These are phyloP conservation scores for Colletotrichum truncatum DNA, from an alignment of 2,329 filamentous ascomycete species.

Conservation along the genomic window DNA sequence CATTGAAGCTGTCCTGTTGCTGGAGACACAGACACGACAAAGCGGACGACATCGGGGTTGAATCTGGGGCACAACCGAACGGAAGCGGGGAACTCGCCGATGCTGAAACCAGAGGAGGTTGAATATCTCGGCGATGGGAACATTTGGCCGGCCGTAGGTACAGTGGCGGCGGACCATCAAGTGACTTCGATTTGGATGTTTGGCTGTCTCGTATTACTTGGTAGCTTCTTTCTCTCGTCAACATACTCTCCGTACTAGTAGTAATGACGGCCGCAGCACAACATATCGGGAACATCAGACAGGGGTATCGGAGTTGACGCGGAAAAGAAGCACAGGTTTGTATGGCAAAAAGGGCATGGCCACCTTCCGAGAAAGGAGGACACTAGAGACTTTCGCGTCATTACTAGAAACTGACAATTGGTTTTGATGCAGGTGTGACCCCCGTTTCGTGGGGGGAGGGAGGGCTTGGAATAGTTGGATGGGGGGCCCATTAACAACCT, in stretches of 20 bases:
- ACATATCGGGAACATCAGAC: not conserved
- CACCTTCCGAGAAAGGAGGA: not conserved
- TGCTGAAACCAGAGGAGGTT: slow-evolving; percentile 7
- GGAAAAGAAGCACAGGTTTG: not conserved
- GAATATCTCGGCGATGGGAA: slow-evolving; percentile 1
- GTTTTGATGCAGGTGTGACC: slow-evolving; percentile 23
- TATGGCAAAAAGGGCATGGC: not conserved
- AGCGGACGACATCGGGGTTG: slow-evolving; percentile 22
- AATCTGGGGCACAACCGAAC: slow-evolving; percentile 8
- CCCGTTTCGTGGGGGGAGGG: slow-evolving; percentile 28
- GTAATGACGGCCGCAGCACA: not conserved
- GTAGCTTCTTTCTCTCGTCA: too few species aligned
- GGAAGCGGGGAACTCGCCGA: slow-evolving; percentile 15
- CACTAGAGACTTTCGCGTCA: slow-evolving; percentile 9
- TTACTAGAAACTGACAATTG: slow-evolving; percentile 7
- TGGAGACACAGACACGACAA: slow-evolving; percentile 13
- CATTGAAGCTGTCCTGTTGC: slow-evolving; percentile 10
- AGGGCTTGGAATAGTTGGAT: slow-evolving; percentile 14
- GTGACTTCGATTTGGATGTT: not conserved
- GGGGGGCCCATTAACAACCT: slow-evolving; percentile 17
- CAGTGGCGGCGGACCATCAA: not conserved
- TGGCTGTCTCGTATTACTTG: not conserved
- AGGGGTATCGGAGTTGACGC: slow-evolving; percentile 7
- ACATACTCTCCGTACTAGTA: not conserved
- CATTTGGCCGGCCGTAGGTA: not conserved